Percentiles rank a stretch among this genome's conserved stretches.
phyloP scores from a whole-genome alignment of 2,329 filamentous ascomycete species.

The Aspergillus aculeatus region DNA sequence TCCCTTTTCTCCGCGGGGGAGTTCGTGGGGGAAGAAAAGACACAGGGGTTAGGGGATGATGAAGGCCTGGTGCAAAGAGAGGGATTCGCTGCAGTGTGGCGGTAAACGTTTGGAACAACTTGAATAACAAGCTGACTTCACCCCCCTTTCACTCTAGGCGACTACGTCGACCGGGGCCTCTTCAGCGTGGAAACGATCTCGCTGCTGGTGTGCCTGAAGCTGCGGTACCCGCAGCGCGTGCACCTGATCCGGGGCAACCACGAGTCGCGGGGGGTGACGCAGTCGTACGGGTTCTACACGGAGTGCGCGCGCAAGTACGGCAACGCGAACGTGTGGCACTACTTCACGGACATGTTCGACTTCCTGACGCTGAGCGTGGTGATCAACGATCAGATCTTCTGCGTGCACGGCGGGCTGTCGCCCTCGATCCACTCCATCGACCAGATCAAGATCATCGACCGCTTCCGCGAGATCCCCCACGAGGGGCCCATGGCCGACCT shows the following conservation, averaged over 20 bases:
- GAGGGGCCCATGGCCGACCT: slow-evolving; percentile 99
- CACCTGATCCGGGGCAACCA: slow-evolving; percentile 97
- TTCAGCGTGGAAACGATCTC: slow-evolving; percentile 99
- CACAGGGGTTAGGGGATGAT: background rate
- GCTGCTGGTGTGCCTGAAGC: slow-evolving; percentile 91
- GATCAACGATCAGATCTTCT: slow-evolving; percentile 98
- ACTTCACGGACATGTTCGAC: slow-evolving; percentile 99
- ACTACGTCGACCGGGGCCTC: slow-evolving; percentile 97
- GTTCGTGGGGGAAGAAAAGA: background rate
- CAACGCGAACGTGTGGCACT: slow-evolving; percentile 98
- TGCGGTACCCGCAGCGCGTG: slow-evolving; percentile 93
- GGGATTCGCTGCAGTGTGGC: background rate
- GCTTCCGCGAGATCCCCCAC: slow-evolving; percentile 96
- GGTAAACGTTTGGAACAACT: background rate
- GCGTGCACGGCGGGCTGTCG: slow-evolving; percentile 88
- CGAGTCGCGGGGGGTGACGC: slow-evolving; percentile 94
- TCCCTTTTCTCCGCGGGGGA: too few relatives aligned
- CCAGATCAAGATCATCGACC: slow-evolving; percentile 99
- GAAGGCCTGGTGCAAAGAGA: background rate
- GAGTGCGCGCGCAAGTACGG: slow-evolving; percentile 98
- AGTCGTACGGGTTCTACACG: slow-evolving; percentile 98
- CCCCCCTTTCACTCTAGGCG: slow-evolving; percentile 56
- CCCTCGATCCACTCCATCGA: slow-evolving; percentile 96
- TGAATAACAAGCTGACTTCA: background rate
- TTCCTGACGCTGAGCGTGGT: slow-evolving; percentile 95